A percentile compares a stretch with the other conserved stretches of the same genome.
Conservation (phyloP, 768 basidiomycete species). For the Phylloporus sp. region DNA sequence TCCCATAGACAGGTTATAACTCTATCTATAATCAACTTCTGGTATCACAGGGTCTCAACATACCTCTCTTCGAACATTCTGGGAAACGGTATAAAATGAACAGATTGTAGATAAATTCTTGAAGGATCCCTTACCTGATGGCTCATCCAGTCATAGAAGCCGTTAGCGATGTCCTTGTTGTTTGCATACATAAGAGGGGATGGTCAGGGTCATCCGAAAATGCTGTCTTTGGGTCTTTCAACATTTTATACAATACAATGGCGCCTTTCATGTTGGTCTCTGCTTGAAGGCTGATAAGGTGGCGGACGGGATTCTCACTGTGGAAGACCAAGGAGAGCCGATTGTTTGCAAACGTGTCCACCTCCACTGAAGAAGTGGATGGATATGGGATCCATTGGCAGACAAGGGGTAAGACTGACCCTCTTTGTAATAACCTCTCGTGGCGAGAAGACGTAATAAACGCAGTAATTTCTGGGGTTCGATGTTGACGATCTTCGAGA, state of each 20-base stretch:
- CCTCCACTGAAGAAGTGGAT: slow-evolving; percentile 19
- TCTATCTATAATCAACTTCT: slow-evolving; percentile 5
- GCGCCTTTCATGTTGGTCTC: slow-evolving; percentile 14
- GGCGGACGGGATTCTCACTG: slow-evolving; percentile 18
- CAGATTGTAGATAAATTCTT: not conserved
- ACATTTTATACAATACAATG: slow-evolving; percentile 8
- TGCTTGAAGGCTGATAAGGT: slow-evolving; percentile 19
- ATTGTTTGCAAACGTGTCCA: slow-evolving; percentile 33
- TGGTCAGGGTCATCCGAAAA: slow-evolving; percentile 18
- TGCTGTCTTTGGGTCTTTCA: slow-evolving; percentile 15
- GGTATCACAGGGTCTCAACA: not conserved
- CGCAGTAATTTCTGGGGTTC: slow-evolving; percentile 30
- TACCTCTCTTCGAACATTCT: slow-evolving; percentile 24
- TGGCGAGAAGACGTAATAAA: slow-evolving; percentile 28
- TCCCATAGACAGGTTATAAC: slow-evolving; percentile 23
- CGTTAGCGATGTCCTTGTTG: slow-evolving; percentile 15
- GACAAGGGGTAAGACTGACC: slow-evolving; percentile 16
- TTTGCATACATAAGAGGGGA: slow-evolving; percentile 23
- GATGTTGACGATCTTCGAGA: slow-evolving; percentile 19
- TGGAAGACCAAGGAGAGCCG: slow-evolving; percentile 29
- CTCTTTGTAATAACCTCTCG: slow-evolving; percentile 31
- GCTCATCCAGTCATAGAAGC: slow-evolving; percentile 24
- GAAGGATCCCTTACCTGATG: slow-evolving; percentile 13
- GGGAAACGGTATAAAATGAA: not conserved
- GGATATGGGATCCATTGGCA: not conserved